Percentiles rank a stretch among this genome's conserved stretches.
Conservation (phyloP, 495 filamentous ascomycete species). For the Wilcoxina mikolae region DNA sequence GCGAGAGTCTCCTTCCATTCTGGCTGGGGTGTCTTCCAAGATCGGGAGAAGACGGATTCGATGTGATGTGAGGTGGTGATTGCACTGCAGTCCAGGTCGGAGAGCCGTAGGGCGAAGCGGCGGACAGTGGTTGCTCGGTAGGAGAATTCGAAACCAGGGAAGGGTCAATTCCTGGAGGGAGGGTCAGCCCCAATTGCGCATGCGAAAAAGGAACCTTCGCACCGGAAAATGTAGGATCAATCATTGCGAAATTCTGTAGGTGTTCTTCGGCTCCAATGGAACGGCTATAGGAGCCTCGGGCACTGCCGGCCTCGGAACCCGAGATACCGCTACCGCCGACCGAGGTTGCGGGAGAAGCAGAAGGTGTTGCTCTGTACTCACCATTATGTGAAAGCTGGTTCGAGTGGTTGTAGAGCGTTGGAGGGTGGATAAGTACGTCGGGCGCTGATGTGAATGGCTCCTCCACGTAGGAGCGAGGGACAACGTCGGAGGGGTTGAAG, state of each 20-base stretch:
- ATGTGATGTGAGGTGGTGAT: slow-evolving; percentile 18
- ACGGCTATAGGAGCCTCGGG: slow-evolving; percentile 1
- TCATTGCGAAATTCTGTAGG: slow-evolving; percentile 1
- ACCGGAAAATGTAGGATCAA: slow-evolving; percentile 17
- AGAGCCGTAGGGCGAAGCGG: slow-evolving; percentile 20
- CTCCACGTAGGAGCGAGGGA: slow-evolving; percentile 10
- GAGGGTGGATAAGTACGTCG: slow-evolving; percentile 22
- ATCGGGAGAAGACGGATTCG: slow-evolving; percentile 23
- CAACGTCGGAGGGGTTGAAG: slow-evolving; percentile 13
- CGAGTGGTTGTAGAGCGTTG: slow-evolving; percentile 15
- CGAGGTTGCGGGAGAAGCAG: slow-evolving; percentile 24
- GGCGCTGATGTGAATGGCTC: slow-evolving; percentile 20
- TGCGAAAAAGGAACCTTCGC: slow-evolving; percentile 5
- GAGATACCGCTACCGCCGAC: slow-evolving; percentile 21
- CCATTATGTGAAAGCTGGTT: background rate
- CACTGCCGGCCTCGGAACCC: slow-evolving; percentile 24
- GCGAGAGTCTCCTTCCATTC: slow-evolving; percentile 1
- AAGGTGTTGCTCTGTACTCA: slow-evolving; percentile 17
- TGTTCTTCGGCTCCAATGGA: background rate
- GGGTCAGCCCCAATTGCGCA: slow-evolving; percentile 2
- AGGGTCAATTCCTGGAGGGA: slow-evolving; percentile 20
- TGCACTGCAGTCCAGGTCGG: slow-evolving; percentile 21
- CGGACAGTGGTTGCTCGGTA: slow-evolving; percentile 13
- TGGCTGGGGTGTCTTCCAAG: slow-evolving; percentile 14
- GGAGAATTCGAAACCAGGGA: slow-evolving; percentile 24